Evolutionary conservation across 306 rosid genomes (phyloP).

Genomic region (Lupinus albus): DNA sequence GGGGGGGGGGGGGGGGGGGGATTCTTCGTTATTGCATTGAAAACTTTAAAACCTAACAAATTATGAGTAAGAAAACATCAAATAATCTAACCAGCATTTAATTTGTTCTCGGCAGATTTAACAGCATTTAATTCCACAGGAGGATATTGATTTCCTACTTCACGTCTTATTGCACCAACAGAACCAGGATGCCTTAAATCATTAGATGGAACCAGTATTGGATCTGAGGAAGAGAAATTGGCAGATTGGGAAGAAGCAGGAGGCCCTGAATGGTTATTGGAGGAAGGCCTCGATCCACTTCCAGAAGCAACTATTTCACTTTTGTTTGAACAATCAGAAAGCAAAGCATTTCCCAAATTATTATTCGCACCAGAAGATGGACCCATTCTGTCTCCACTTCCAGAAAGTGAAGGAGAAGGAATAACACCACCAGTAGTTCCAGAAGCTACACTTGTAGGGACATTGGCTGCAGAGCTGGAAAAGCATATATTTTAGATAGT

Average conservation of each 20-base stretch:
- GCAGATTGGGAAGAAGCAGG: conserved; percentile 53
- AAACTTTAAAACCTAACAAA: conserved; percentile 29
- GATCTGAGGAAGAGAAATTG: conserved; percentile 68
- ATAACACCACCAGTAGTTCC: conserved; percentile 47
- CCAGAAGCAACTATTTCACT: conserved; percentile 45
- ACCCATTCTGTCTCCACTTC: conserved; percentile 49
- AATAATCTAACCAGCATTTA: conserved; percentile 56
- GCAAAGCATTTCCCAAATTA: conserved; percentile 48
- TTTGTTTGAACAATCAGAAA: conserved; percentile 51
- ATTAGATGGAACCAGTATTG: conserved; percentile 61
- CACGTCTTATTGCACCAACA: conserved; percentile 63
- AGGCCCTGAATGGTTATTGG: conserved; percentile 44
- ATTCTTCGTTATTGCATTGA: conserved; percentile 29
- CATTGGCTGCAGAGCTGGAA: conserved; percentile 73
- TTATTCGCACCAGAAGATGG: conserved; percentile 50
- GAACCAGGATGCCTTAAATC: conserved; percentile 66
- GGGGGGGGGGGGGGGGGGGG: conserved; percentile 12
- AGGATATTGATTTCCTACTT: conserved; percentile 58
- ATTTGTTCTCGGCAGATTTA: neutral
- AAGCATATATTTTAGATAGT: conserved; percentile 13
- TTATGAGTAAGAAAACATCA: conserved; percentile 11
- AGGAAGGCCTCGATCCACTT: conserved; percentile 47
- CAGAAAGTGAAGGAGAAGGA: conserved; percentile 48
- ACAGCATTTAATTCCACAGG: conserved; percentile 45
- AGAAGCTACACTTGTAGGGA: conserved; percentile 52